phyloP scores from a whole-genome alignment of 2,329 filamentous ascomycete genomes.

The Chrysoporthe cubensis region DNA sequence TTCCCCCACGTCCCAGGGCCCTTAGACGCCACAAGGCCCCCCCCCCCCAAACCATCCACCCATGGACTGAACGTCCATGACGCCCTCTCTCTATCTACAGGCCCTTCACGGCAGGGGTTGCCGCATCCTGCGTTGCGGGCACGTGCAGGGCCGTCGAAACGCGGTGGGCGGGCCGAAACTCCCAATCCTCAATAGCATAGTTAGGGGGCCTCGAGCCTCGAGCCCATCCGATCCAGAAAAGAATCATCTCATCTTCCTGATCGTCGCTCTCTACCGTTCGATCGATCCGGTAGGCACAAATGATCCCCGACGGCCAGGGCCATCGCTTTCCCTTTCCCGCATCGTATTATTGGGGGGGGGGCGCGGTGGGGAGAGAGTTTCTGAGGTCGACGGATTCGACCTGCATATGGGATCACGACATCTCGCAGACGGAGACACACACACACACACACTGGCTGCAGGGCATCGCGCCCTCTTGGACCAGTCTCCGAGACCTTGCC shows the following conservation, averaged over 20 bases:
- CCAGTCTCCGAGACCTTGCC: background rate
- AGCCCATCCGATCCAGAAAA: background rate
- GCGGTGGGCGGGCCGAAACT: constrained; percentile 15
- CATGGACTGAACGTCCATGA: background rate
- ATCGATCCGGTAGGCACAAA: constrained; percentile 14
- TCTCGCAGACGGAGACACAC: background rate
- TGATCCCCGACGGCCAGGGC: background rate
- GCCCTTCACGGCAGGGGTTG: background rate
- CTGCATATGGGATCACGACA: background rate
- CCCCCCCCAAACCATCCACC: too few species aligned
- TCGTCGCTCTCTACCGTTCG: background rate
- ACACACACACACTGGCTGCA: background rate
- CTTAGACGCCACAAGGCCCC: background rate
- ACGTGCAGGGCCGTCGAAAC: background rate
- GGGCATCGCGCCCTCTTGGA: background rate
- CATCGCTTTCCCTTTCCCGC: background rate
- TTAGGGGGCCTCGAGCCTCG: background rate
- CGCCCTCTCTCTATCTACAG: background rate
- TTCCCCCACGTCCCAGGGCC: background rate
- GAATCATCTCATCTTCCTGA: constrained; percentile 4
- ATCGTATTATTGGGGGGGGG: background rate
- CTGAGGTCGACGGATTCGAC: background rate
- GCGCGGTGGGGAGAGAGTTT: too few species aligned
- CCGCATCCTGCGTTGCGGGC: background rate
- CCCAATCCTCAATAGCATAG: constrained; percentile 6